Percentiles rank a stretch among this genome's conserved stretches.
Evolutionary conservation across 176 grass and related monocot genomes (phyloP).

Genomic region (Poa annua): DNA sequence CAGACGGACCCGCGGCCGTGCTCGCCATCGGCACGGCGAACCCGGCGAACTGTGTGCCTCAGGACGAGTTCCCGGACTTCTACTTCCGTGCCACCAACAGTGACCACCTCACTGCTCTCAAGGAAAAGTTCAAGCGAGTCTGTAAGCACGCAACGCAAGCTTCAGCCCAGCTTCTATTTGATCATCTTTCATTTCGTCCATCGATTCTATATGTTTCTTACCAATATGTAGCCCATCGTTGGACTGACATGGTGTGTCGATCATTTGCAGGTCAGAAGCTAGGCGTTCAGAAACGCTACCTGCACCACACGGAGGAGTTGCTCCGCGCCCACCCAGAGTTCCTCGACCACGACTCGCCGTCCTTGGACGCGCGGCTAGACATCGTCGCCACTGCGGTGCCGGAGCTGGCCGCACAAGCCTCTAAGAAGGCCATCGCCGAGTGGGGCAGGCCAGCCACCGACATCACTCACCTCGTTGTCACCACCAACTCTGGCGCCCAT

Average conservation of each 20-base stretch:
- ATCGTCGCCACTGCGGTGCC: conserved; percentile 54
- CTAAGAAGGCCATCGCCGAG: conserved; percentile 53
- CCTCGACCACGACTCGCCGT: conserved; percentile 27
- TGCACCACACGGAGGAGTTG: conserved; percentile 45
- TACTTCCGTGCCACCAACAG: conserved; percentile 84
- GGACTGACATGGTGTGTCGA: background rate
- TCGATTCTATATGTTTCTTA: too few species aligned
- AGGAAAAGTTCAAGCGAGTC: conserved; percentile 60
- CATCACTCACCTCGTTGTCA: conserved; percentile 66
- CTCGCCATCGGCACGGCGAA: conserved; percentile 77
- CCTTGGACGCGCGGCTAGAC: conserved; percentile 49
- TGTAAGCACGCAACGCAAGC: conserved; percentile 46
- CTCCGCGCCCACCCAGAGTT: conserved; percentile 43
- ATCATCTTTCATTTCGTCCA: background rate
- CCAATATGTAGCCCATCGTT: background rate
- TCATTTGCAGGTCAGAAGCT: conserved; percentile 33
- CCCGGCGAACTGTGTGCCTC: conserved; percentile 48
- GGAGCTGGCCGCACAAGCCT: conserved; percentile 51
- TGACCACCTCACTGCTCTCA: conserved; percentile 75
- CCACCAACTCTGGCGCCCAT: conserved; percentile 58
- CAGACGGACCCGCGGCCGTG: conserved; percentile 59
- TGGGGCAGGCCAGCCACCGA: conserved; percentile 56
- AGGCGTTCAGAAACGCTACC: conserved; percentile 46
- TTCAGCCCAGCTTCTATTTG: background rate
- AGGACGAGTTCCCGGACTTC: conserved; percentile 66